Conservation (phyloP, 148 eudicot species). For the Rhododendron ferrugineum region DNA sequence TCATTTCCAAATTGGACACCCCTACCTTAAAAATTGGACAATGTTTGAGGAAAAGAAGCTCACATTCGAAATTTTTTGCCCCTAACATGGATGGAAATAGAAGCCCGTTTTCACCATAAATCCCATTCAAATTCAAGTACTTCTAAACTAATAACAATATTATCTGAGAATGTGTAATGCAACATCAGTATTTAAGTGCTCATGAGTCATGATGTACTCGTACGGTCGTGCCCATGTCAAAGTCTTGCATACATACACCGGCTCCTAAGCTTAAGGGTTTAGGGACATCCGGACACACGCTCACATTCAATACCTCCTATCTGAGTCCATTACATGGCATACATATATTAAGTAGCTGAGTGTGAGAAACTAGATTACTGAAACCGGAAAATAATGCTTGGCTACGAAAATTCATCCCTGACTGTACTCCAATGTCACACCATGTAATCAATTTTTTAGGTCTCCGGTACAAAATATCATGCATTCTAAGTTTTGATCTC, state of each 20-base stretch:
- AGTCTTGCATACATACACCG: background rate
- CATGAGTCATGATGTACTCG: background rate
- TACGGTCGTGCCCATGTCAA: background rate
- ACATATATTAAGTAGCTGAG: background rate
- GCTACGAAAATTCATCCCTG: background rate
- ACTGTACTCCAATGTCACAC: background rate
- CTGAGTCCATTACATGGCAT: background rate
- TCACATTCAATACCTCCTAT: background rate
- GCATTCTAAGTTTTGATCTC: background rate
- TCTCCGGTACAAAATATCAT: background rate
- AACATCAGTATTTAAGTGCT: background rate
- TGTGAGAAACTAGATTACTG: background rate
- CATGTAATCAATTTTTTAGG: background rate
- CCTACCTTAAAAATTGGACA: background rate
- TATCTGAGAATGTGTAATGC: background rate
- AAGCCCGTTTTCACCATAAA: background rate
- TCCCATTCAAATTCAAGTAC: background rate
- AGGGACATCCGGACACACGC: background rate
- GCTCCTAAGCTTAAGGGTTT: background rate
- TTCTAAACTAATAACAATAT: background rate
- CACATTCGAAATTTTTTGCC: background rate
- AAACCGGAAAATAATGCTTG: background rate
- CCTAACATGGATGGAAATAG: background rate
- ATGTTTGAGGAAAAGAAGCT: background rate
- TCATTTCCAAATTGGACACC: background rate